Percentiles rank a stretch among this genome's conserved stretches.
Evolutionary conservation across 352 stramenopile genomes (phyloP).

Genomic region (Peronospora belbahrii): DNA sequence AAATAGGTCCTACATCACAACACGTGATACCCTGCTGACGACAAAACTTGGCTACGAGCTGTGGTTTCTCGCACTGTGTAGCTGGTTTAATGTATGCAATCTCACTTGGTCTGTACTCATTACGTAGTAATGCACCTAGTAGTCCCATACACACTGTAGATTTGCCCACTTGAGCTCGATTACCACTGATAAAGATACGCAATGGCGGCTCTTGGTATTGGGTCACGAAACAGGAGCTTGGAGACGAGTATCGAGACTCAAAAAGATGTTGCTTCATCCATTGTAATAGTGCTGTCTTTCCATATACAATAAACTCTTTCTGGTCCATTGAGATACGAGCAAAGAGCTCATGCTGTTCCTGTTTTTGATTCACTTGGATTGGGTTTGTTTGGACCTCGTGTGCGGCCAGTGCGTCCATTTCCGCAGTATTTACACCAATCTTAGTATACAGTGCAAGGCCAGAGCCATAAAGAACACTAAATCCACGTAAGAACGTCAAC

Average conservation of each 20-base stretch:
- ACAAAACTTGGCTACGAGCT: slow-evolving; percentile 93
- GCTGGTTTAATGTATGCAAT: slow-evolving; percentile 98
- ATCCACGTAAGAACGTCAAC: slow-evolving; percentile 39
- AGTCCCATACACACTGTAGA: slow-evolving; percentile 93
- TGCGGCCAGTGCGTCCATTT: slow-evolving; percentile 9
- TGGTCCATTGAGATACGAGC: slow-evolving; percentile 23
- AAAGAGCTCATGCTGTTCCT: slow-evolving; percentile 10
- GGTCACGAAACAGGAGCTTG: not conserved
- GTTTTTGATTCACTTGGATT: slow-evolving; percentile 12
- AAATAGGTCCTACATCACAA: slow-evolving; percentile 89
- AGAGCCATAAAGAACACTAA: slow-evolving; percentile 48
- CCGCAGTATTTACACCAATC: slow-evolving; percentile 2
- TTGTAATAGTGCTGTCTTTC: slow-evolving; percentile 20
- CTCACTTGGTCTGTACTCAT: slow-evolving; percentile 51
- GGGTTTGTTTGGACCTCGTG: slow-evolving; percentile 12
- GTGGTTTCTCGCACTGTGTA: slow-evolving; percentile 93
- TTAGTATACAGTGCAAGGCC: slow-evolving; percentile 32
- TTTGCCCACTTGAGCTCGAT: slow-evolving; percentile 92
- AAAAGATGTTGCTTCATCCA: slow-evolving; percentile 36
- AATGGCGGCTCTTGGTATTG: slow-evolving; percentile 15
- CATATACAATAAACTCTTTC: slow-evolving; percentile 20
- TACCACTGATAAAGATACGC: slow-evolving; percentile 67
- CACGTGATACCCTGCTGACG: slow-evolving; percentile 79
- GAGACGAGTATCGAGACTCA: slow-evolving; percentile 18
- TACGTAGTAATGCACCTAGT: slow-evolving; percentile 82